These are phyloP conservation scores for Euphorbia celastroides DNA, from an alignment of 441 rosid species.

Conservation along the genomic window DNA sequence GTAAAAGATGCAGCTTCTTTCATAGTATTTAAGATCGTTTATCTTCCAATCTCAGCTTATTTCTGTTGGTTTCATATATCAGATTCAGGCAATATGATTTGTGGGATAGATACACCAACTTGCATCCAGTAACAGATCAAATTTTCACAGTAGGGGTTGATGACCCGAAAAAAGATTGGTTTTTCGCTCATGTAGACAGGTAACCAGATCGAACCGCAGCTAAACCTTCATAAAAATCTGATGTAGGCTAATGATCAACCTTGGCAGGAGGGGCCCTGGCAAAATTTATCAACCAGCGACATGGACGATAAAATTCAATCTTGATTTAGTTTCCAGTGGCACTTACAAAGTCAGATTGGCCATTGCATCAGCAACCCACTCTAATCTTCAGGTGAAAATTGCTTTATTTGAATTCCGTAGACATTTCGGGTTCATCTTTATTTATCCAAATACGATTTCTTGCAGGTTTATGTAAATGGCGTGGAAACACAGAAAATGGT, in stretches of 20 bases:
- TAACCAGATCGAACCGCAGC: background rate
- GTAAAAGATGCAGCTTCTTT: conserved; percentile 10
- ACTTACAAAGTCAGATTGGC: conserved; percentile 35
- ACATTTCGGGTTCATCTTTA: background rate
- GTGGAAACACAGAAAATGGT: conserved; percentile 20
- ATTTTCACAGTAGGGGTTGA: conserved; percentile 27
- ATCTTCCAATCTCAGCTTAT: background rate
- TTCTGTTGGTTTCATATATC: conserved; percentile 1
- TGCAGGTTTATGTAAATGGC: conserved; percentile 27
- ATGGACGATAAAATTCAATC: conserved; percentile 32
- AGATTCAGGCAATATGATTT: conserved; percentile 39
- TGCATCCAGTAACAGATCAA: conserved; percentile 32
- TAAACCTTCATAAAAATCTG: background rate
- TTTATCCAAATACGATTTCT: background rate
- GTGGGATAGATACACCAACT: conserved; percentile 39
- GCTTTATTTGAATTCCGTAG: background rate
- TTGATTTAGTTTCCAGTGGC: conserved; percentile 23
- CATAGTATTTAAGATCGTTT: background rate
- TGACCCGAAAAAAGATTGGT: conserved; percentile 30
- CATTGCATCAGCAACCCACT: conserved; percentile 31
- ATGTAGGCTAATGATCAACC: background rate
- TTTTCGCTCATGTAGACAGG: conserved; percentile 41
- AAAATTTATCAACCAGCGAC: conserved; percentile 26
- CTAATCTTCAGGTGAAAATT: conserved; percentile 33
- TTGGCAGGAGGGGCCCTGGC: conserved; percentile 27